Percentiles rank a stretch among this genome's conserved stretches.
Conservation (phyloP, 148 eudicot species). For the Chenopodium quinoa region DNA sequence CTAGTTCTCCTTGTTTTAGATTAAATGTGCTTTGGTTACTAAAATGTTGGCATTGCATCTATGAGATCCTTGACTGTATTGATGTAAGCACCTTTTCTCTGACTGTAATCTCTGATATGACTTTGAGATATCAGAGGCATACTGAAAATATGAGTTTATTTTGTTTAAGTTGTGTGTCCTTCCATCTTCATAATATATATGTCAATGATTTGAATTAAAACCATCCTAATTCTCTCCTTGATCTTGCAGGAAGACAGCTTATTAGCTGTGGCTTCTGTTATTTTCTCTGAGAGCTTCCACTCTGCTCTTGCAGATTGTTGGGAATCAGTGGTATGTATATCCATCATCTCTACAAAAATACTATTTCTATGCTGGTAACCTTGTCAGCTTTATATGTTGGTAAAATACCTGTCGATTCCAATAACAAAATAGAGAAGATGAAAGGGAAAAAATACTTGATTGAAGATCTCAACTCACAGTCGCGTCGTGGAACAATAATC, state of each 20-base stretch:
- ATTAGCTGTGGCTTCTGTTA: constrained; percentile 59
- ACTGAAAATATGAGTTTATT: neutral
- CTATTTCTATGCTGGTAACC: neutral
- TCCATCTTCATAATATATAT: neutral
- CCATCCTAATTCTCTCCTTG: constrained; percentile 14
- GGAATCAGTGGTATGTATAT: constrained; percentile 61
- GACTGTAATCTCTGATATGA: neutral
- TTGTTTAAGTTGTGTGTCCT: neutral
- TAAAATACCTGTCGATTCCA: too few species aligned
- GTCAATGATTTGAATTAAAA: constrained; percentile 9
- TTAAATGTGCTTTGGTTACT: neutral
- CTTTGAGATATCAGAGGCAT: neutral
- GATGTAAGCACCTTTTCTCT: neutral
- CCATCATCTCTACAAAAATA: neutral
- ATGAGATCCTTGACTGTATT: neutral
- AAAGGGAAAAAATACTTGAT: too few species aligned
- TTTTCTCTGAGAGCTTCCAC: constrained; percentile 60
- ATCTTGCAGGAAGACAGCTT: constrained; percentile 58
- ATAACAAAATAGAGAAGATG: too few species aligned
- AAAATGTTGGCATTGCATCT: neutral
- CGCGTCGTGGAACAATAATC: too few species aligned
- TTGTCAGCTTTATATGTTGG: neutral
- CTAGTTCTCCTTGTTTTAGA: neutral
- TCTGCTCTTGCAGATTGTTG: constrained; percentile 60
- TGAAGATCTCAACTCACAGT: too few species aligned